phyloP scores from a whole-genome alignment of 805 yeast genomes.

The Teunomyces stri region DNA sequence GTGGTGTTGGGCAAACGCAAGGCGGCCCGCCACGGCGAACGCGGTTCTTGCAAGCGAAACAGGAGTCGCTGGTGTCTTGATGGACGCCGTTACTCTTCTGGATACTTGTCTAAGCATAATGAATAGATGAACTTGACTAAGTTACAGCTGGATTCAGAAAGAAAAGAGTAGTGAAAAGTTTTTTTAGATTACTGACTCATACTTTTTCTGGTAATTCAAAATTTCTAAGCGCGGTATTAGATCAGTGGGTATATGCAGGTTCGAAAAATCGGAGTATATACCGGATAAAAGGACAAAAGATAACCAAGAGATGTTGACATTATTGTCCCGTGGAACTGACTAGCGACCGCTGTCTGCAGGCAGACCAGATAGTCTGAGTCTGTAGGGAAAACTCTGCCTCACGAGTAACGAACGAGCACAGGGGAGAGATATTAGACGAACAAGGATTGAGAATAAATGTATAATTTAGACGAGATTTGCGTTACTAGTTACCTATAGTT shows the following conservation, averaged over 20 bases:
- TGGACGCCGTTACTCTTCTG: constrained; percentile 6
- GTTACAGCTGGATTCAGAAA: constrained; percentile 1
- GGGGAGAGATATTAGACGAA: too few relatives aligned
- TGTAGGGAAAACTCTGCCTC: too few relatives aligned
- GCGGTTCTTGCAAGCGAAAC: constrained; percentile 3
- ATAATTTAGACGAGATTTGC: too few relatives aligned
- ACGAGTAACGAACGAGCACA: too few relatives aligned
- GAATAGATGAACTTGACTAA: not conserved
- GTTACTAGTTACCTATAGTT: too few relatives aligned
- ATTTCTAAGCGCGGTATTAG: constrained; percentile 39
- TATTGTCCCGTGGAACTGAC: too few relatives aligned
- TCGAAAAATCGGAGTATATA: not conserved
- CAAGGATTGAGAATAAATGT: too few relatives aligned
- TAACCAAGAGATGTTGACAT: too few relatives aligned
- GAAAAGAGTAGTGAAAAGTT: constrained; percentile 5
- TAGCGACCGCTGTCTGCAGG: too few relatives aligned
- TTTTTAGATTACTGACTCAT: constrained; percentile 12
- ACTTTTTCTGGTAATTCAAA: constrained; percentile 26
- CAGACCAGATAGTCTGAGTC: too few relatives aligned
- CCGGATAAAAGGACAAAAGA: too few relatives aligned
- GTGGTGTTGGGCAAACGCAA: not conserved
- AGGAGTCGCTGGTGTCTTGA: constrained; percentile 6
- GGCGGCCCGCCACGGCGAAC: constrained; percentile 1
- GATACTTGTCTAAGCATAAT: constrained; percentile 21
- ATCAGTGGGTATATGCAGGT: constrained; percentile 20